These are phyloP conservation scores for Hanseniaspora vineae DNA, from an alignment of 805 yeast genomes.

Conservation along the genomic window DNA sequence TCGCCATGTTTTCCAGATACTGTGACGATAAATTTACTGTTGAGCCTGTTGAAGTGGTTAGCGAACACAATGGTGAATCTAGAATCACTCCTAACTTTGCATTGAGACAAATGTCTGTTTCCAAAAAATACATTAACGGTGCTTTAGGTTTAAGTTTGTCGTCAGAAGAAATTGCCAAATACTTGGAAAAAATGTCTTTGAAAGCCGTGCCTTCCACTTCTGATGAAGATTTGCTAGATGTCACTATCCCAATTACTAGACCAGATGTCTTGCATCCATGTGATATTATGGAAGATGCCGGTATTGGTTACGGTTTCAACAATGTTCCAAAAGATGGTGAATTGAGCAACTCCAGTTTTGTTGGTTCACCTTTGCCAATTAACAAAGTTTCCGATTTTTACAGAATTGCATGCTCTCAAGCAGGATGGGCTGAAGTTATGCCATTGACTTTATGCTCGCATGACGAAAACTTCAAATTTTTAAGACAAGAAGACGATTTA, in stretches of 20 bases:
- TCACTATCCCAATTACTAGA: slow-evolving; percentile 82
- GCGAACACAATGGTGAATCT: slow-evolving; percentile 66
- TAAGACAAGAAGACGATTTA: slow-evolving; percentile 61
- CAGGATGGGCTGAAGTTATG: slow-evolving; percentile 93
- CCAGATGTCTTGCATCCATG: slow-evolving; percentile 93
- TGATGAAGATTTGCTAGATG: slow-evolving; percentile 32
- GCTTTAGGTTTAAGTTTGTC: slow-evolving; percentile 75
- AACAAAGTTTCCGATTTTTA: slow-evolving; percentile 85
- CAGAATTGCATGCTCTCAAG: slow-evolving; percentile 82
- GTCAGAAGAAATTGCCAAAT: slow-evolving; percentile 50
- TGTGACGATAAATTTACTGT: slow-evolving; percentile 69
- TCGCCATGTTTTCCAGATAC: slow-evolving; percentile 92
- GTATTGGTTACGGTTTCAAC: slow-evolving; percentile 90
- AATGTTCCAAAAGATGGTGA: slow-evolving; percentile 71
- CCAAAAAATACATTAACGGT: slow-evolving; percentile 76
- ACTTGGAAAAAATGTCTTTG: slow-evolving; percentile 74
- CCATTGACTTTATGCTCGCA: slow-evolving; percentile 93
- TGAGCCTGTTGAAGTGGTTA: slow-evolving; percentile 80
- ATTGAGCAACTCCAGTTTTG: slow-evolving; percentile 58
- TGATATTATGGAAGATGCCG: slow-evolving; percentile 98
- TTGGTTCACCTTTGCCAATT: slow-evolving; percentile 80
- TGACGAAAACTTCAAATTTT: slow-evolving; percentile 87
- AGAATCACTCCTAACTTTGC: slow-evolving; percentile 63
- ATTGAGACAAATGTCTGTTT: slow-evolving; percentile 60
- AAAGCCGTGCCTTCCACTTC: slow-evolving; percentile 39